Evolutionary conservation across 2,329 filamentous ascomycete genomes (phyloP).

Genomic region (Hypoxylon sp.): DNA sequence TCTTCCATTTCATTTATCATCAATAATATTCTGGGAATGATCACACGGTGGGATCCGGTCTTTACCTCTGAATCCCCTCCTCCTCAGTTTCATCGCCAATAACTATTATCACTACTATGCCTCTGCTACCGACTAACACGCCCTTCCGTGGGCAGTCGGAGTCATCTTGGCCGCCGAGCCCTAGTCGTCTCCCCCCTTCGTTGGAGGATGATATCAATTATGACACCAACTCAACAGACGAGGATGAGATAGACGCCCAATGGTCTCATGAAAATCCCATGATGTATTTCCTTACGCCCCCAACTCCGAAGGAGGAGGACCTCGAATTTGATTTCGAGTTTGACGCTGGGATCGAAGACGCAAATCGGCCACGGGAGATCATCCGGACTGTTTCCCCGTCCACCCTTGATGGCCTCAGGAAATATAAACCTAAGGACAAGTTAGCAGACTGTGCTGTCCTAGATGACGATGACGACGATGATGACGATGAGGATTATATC

Average conservation of each 20-base stretch:
- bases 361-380: slow-evolving; percentile 59
- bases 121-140: slow-evolving; percentile 45
- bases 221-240: slow-evolving; percentile 59
- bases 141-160: slow-evolving; percentile 56
- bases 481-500: slow-evolving; percentile 62
- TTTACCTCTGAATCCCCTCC: slow-evolving; percentile 26
- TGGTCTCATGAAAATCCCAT: slow-evolving; percentile 66
- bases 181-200: slow-evolving; percentile 61
- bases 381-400: slow-evolving; percentile 70
- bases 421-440: slow-evolving; percentile 58
- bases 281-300: slow-evolving; percentile 67
- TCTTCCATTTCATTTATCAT: slow-evolving; percentile 22
- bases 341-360: slow-evolving; percentile 70
- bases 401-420: slow-evolving; percentile 64
- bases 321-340: slow-evolving; percentile 63
- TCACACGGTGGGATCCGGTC: slow-evolving; percentile 27
- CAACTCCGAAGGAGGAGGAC: slow-evolving; percentile 59
- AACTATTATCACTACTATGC: slow-evolving; percentile 44
- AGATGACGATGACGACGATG: slow-evolving; percentile 60
- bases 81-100: slow-evolving; percentile 26
- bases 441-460: slow-evolving; percentile 59
- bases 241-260: slow-evolving; percentile 56
- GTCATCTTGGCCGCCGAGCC: slow-evolving; percentile 65
- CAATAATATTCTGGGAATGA: slow-evolving; percentile 37
- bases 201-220: slow-evolving; percentile 58